These are phyloP conservation scores for Hibiscus tridactylites DNA, from an alignment of 345 rosid species.

Conservation along the genomic window DNA sequence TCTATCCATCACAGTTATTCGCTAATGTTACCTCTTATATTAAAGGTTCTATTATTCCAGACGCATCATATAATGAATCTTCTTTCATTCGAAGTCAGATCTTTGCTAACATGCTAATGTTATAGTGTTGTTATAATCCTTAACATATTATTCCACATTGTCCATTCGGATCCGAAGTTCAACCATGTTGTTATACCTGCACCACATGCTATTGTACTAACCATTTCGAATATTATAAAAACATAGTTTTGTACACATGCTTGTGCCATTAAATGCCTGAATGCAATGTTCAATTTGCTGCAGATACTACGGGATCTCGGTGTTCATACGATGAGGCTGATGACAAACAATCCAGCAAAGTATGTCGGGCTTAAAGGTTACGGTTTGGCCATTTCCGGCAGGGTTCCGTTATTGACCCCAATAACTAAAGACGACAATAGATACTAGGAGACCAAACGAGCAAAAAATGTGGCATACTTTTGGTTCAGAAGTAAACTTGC, in stretches of 20 bases:
- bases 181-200: neutral
- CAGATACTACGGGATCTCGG: constrained; percentile 62
- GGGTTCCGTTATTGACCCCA: constrained; percentile 43
- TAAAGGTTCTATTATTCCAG: neutral
- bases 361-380: constrained; percentile 64
- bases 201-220: neutral
- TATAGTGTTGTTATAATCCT: too few species aligned
- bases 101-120: too few species aligned
- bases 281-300: neutral
- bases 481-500: constrained; percentile 9
- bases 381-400: constrained; percentile 48
- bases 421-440: constrained; percentile 44
- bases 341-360: constrained; percentile 73
- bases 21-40: neutral
- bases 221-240: too few species aligned
- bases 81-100: neutral
- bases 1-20: neutral
- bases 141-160: neutral
- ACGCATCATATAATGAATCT: neutral
- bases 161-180: neutral
- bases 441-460: constrained; percentile 41
- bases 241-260: neutral
- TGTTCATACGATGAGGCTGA: constrained; percentile 52
- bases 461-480: constrained; percentile 50
- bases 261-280: constrained; percentile 2